phyloP scores from a whole-genome alignment of 75 land plant species.

The Selaginella moellendorffii region DNA sequence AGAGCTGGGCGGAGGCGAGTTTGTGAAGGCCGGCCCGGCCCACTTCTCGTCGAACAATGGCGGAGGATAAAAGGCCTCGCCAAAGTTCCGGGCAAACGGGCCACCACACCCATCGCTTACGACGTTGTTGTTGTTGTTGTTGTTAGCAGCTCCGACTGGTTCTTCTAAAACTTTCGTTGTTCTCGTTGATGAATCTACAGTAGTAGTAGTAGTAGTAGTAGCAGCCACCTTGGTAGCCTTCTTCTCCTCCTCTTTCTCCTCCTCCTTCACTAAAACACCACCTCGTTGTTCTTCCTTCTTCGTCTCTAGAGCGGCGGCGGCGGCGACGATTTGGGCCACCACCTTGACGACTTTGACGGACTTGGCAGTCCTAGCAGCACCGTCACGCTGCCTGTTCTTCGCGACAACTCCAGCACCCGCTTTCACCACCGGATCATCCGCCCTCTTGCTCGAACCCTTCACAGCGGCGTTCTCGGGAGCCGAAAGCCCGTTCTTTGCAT shows the following conservation, averaged over 20 bases:
- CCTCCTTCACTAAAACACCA: too few relatives aligned
- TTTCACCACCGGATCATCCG: background rate
- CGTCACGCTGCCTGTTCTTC: background rate
- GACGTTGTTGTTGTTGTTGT: background rate
- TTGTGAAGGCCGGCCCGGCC: slow-evolving; percentile 71
- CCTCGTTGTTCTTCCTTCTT: background rate
- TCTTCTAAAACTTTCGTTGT: too few relatives aligned
- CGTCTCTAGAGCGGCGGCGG: background rate
- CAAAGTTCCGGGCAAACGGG: background rate
- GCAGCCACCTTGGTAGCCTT: too few relatives aligned
- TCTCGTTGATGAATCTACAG: too few relatives aligned
- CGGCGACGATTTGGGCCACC: too few relatives aligned
- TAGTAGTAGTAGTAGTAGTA: too few relatives aligned
- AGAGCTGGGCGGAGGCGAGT: slow-evolving; percentile 76
- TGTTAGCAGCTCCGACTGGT: background rate
- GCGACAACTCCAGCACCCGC: background rate
- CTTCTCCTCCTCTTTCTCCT: background rate
- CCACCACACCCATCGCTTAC: background rate
- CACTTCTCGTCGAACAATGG: slow-evolving; percentile 30
- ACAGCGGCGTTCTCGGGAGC: background rate
- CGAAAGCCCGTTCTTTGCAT: background rate
- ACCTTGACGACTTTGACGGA: too few relatives aligned
- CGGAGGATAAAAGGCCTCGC: background rate
- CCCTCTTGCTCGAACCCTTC: background rate
- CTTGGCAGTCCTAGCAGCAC: background rate